phyloP scores from a whole-genome alignment of 257 asterid genomes.

The Solanum raphanifolium region DNA sequence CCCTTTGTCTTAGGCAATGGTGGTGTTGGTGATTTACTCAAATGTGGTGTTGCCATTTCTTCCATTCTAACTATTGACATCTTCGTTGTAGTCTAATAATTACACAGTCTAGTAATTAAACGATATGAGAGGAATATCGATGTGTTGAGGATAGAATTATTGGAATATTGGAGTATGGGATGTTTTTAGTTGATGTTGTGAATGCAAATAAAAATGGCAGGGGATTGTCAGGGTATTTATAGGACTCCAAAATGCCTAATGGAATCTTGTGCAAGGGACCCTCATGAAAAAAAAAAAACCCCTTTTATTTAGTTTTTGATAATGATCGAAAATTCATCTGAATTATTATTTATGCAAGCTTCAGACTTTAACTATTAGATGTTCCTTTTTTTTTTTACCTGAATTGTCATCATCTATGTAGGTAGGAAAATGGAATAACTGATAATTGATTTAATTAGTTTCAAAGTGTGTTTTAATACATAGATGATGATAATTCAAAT shows the following conservation, averaged over 20 bases:
- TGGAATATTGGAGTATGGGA: not conserved
- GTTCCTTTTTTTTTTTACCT: too few relatives aligned
- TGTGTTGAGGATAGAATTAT: slow-evolving; percentile 1
- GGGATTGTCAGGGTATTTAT: slow-evolving; percentile 41
- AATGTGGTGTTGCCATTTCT: not conserved
- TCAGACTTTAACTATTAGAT: too few relatives aligned
- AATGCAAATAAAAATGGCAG: slow-evolving; percentile 19
- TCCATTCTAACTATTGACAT: slow-evolving; percentile 4
- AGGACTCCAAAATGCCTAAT: slow-evolving; percentile 26
- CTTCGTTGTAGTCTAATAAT: not conserved
- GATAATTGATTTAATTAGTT: not conserved
- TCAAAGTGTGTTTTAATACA: not conserved
- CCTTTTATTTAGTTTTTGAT: not conserved
- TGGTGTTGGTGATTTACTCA: not conserved
- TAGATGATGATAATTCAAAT: not conserved
- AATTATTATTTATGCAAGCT: too few relatives aligned
- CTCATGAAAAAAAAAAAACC: not conserved
- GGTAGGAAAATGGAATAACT: not conserved
- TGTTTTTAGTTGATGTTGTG: slow-evolving; percentile 15
- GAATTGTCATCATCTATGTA: not conserved
- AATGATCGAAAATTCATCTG: too few relatives aligned
- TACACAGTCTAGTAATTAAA: not conserved
- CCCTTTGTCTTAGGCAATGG: slow-evolving; percentile 27
- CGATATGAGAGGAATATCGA: not conserved
- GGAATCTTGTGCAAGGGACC: slow-evolving; percentile 21